These are phyloP conservation scores for Hemisphaericaspora subhashii DNA, from an alignment of 1,139 yeast species.

Conservation along the genomic window DNA sequence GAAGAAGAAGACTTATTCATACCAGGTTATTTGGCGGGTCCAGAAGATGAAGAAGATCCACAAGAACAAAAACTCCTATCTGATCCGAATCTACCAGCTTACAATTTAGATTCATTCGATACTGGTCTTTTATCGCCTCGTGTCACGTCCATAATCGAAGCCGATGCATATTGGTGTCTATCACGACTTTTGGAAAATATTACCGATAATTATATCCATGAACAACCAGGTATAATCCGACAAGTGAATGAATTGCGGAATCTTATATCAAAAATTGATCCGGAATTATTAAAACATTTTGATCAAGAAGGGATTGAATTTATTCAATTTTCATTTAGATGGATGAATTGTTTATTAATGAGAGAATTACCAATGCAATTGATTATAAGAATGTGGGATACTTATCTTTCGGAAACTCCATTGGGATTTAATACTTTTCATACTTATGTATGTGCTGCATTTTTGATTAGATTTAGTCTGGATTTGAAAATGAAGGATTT, in stretches of 20 bases:
- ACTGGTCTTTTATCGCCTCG: constrained; percentile 60
- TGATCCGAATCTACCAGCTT: constrained; percentile 26
- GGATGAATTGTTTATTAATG: constrained; percentile 99
- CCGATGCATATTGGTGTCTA: constrained; percentile 96
- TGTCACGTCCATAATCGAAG: constrained; percentile 57
- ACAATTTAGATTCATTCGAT: constrained; percentile 50
- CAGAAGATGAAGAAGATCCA: constrained; percentile 21
- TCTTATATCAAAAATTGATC: constrained; percentile 77
- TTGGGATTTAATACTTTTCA: constrained; percentile 91
- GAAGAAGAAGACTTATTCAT: constrained; percentile 33
- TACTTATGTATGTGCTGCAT: constrained; percentile 98
- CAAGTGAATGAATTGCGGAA: constrained; percentile 83
- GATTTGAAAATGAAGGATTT: constrained; percentile 85
- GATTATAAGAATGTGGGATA: constrained; percentile 97
- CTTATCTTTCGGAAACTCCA: constrained; percentile 85
- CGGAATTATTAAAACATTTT: constrained; percentile 69
- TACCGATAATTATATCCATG: constrained; percentile 95
- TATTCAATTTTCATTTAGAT: constrained; percentile 90
- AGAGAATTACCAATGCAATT: constrained; percentile 79
- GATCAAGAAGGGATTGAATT: constrained; percentile 83
- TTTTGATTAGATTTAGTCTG: constrained; percentile 80
- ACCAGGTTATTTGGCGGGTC: constrained; percentile 31
- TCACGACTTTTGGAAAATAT: constrained; percentile 88
- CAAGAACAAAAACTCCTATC: constrained; percentile 27
- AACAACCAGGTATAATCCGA: constrained; percentile 94